Percentiles rank a stretch among this genome's conserved stretches.
These are phyloP conservation scores for Skeletonema grethae DNA, from an alignment of 108 stramenopile species.

Conservation along the genomic window DNA sequence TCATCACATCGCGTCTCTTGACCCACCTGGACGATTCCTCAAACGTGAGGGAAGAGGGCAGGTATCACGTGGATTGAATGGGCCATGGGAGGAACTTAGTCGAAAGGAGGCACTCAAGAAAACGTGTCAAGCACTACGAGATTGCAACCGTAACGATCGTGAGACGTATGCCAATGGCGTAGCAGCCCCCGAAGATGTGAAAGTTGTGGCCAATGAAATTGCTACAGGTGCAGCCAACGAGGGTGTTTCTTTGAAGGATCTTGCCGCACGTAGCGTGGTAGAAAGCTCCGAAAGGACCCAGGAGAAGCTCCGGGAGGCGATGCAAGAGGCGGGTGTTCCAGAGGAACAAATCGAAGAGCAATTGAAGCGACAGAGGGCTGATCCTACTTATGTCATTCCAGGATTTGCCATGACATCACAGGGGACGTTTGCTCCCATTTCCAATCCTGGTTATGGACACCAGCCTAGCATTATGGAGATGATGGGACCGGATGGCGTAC, in stretches of 20 bases:
- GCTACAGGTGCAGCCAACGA: conserved; percentile 11
- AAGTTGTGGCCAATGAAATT: conserved; percentile 39
- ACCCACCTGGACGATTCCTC: conserved; percentile 83
- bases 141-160: conserved; percentile 81
- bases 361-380: conserved; percentile 33
- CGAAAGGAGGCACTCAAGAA: conserved; percentile 68
- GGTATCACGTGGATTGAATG: conserved; percentile 60
- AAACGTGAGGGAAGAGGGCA: conserved; percentile 60
- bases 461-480: conserved; percentile 17
- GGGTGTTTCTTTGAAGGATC: conserved; percentile 58
- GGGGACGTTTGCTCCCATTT: conserved; percentile 34
- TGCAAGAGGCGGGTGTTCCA: conserved; percentile 41
- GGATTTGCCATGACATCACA: conserved; percentile 35
- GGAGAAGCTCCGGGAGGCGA: conserved; percentile 36
- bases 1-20: conserved; percentile 59
- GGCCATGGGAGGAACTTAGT: conserved; percentile 75
- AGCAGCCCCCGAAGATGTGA: conserved; percentile 64
- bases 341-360: conserved; percentile 47
- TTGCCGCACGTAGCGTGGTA: conserved; percentile 48
- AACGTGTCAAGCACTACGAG: conserved; percentile 75
- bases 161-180: conserved; percentile 69
- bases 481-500: conserved; percentile 45
- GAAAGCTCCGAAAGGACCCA: conserved; percentile 36
- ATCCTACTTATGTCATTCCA: conserved; percentile 49
- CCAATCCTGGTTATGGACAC: conserved; percentile 7